A percentile compares a stretch with the other conserved stretches of the same genome.
Evolutionary conservation across 768 basidiomycete genomes (phyloP).

Genomic region (Vishniacozyma victoriae): DNA sequence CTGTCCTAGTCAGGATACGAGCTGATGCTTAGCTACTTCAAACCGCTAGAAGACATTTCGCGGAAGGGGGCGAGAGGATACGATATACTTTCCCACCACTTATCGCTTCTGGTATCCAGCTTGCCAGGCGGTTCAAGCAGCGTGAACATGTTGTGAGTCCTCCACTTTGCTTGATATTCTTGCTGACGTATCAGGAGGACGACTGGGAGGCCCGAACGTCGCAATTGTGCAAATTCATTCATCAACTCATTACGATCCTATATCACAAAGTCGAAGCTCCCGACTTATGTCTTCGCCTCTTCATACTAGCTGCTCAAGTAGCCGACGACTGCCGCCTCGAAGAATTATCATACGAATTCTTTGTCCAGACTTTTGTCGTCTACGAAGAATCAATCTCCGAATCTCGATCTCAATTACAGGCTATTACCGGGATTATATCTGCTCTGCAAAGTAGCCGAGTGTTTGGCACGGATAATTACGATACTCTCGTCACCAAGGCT

Average conservation of each 20-base stretch:
- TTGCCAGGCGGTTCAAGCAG: slow-evolving; percentile 84
- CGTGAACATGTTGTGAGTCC: slow-evolving; percentile 55
- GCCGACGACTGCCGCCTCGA: slow-evolving; percentile 92
- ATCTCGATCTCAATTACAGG: slow-evolving; percentile 87
- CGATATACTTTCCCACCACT: slow-evolving; percentile 94
- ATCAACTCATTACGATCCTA: slow-evolving; percentile 86
- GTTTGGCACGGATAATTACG: slow-evolving; percentile 92
- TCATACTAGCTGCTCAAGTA: slow-evolving; percentile 91
- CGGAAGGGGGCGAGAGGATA: slow-evolving; percentile 85
- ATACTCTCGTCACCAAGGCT: slow-evolving; percentile 97
- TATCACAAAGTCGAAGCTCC: slow-evolving; percentile 87
- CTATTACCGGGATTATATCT: slow-evolving; percentile 92
- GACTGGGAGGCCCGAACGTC: slow-evolving; percentile 83
- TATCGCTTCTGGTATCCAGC: slow-evolving; percentile 85
- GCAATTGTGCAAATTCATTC: slow-evolving; percentile 86
- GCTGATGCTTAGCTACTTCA: slow-evolving; percentile 65
- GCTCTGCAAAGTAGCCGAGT: slow-evolving; percentile 81
- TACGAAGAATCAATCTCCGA: slow-evolving; percentile 98
- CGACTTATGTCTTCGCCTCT: slow-evolving; percentile 81
- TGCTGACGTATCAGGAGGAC: slow-evolving; percentile 55
- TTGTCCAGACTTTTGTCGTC: slow-evolving; percentile 94
- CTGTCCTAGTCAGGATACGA: neutral
- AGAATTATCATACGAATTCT: slow-evolving; percentile 93
- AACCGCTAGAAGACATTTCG: slow-evolving; percentile 79
- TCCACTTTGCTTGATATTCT: neutral